Evolutionary conservation across 2,329 filamentous ascomycete species (phyloP).

Genomic region (Fusarium sp.): DNA sequence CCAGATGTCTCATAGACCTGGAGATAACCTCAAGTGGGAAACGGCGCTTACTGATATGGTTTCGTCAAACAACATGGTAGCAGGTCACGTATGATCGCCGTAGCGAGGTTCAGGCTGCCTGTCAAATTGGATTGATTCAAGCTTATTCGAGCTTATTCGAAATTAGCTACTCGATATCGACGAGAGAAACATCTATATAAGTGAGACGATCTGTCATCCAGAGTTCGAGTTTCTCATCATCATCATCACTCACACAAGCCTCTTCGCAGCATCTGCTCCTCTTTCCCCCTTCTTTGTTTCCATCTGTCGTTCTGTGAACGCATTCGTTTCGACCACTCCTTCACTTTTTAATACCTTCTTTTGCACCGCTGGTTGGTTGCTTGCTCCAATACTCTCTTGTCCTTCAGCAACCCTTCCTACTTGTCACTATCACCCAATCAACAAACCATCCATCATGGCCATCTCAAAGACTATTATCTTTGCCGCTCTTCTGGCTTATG

Average conservation of each 20-base stretch:
- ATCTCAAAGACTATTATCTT: conserved; percentile 39
- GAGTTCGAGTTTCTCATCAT: conserved; percentile 19
- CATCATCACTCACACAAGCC: conserved; percentile 34
- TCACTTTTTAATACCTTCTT: conserved; percentile 27
- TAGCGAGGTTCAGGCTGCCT: conserved; percentile 10
- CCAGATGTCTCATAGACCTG: conserved; percentile 8
- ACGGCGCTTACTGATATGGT: conserved; percentile 23
- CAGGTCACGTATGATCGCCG: conserved; percentile 37
- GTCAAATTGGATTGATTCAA: conserved; percentile 27
- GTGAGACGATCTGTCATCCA: conserved; percentile 27
- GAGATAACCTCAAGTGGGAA: conserved; percentile 9
- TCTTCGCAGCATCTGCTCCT: conserved; percentile 23
- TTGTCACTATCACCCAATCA: conserved; percentile 7
- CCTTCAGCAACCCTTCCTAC: conserved; percentile 11
- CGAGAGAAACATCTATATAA: conserved; percentile 42
- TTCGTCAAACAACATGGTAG: conserved; percentile 22
- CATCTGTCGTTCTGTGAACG: conserved; percentile 50
- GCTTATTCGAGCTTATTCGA: conserved; percentile 21
- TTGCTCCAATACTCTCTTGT: conserved; percentile 27
- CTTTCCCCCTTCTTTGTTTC: conserved; percentile 33
- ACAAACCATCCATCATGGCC: conserved; percentile 12
- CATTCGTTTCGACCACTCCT: conserved; percentile 47
- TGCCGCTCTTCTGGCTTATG: conserved; percentile 54
- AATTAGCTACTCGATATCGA: conserved; percentile 28
- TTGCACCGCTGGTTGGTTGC: conserved; percentile 43